These are phyloP conservation scores for Euryodendron excelsum DNA, from an alignment of 148 eudicot genomes.

Conservation along the genomic window DNA sequence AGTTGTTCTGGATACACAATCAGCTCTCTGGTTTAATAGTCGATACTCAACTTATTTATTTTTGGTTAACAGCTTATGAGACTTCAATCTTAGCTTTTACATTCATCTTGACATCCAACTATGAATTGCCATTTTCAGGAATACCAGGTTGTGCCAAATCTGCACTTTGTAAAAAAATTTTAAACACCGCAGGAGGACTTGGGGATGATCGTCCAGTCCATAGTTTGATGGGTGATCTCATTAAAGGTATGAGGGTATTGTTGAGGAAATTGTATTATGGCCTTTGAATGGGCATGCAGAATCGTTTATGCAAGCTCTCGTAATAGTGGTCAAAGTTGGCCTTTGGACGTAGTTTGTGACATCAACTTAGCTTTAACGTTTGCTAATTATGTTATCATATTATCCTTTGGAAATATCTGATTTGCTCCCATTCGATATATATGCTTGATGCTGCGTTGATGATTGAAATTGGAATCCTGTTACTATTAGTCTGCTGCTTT, in stretches of 20 bases:
- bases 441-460: constrained; percentile 9
- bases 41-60: not conserved
- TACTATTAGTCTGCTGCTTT: not conserved
- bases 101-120: constrained; percentile 4
- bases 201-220: constrained; percentile 80
- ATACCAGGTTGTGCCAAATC: constrained; percentile 99
- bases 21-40: not conserved
- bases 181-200: constrained; percentile 49
- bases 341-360: not conserved
- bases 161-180: constrained; percentile 83
- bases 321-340: not conserved
- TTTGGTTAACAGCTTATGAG: not conserved
- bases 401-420: not conserved
- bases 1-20: not conserved
- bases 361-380: not conserved
- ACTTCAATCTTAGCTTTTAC: not conserved
- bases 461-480: not conserved
- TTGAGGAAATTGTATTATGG: not conserved
- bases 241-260: constrained; percentile 55
- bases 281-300: not conserved
- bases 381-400: not conserved
- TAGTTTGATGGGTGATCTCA: constrained; percentile 93
- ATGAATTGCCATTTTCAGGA: constrained; percentile 41
- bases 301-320: not conserved
- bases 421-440: not conserved